A percentile compares a stretch with the other conserved stretches of the same genome.
These are phyloP conservation scores for Pestalotiopsis sp. DNA, from an alignment of 2,329 filamentous ascomycete species.

Conservation along the genomic window DNA sequence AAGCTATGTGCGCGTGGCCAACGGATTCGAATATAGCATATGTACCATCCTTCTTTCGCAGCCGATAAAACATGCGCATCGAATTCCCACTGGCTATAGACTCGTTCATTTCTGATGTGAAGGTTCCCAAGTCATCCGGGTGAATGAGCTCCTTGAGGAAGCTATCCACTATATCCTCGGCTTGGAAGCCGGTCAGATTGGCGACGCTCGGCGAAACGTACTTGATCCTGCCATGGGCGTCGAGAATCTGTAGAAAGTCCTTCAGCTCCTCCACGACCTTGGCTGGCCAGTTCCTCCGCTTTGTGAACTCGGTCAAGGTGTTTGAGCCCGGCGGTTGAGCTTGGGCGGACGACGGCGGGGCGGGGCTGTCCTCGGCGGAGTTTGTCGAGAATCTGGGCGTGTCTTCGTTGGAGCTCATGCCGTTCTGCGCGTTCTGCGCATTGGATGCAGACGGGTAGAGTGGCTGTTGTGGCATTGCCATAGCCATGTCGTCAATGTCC, in stretches of 20 bases:
- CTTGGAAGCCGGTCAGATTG: conserved; percentile 73
- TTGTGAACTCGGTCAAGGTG: conserved; percentile 61
- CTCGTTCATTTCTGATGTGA: conserved; percentile 87
- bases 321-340: conserved; percentile 38
- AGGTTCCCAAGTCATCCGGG: conserved; percentile 80
- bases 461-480: conserved; percentile 25
- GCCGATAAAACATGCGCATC: conserved; percentile 84
- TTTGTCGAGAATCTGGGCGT: conserved; percentile 8
- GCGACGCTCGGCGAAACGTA: conserved; percentile 84
- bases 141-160: conserved; percentile 85
- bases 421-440: background rate
- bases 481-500: conserved; percentile 41
- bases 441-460: conserved; percentile 14
- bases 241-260: conserved; percentile 86
- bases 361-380: conserved; percentile 24
- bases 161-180: conserved; percentile 71
- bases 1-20: conserved; percentile 86
- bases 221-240: conserved; percentile 79
- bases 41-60: conserved; percentile 72
- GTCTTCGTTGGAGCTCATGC: conserved; percentile 2
- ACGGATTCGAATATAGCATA: conserved; percentile 89
- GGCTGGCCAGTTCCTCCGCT: conserved; percentile 78
- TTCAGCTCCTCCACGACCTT: conserved; percentile 87
- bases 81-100: conserved; percentile 80
- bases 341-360: conserved; percentile 37